These are phyloP conservation scores for Arthrobotrys iridis DNA, from an alignment of 2,329 filamentous ascomycete species.

Conservation along the genomic window DNA sequence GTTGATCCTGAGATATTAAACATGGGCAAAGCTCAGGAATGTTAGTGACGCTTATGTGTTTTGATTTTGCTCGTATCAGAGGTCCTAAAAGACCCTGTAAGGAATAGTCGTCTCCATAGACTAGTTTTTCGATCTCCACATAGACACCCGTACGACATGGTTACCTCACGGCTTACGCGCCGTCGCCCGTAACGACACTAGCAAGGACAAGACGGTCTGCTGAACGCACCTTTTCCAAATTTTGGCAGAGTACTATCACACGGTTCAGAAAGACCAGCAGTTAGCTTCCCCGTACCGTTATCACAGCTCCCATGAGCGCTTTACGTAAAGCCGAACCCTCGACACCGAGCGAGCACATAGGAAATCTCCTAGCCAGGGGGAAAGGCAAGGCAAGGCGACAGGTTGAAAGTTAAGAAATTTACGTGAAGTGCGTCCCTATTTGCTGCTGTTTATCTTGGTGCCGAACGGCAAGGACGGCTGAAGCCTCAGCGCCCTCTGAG, in stretches of 20 bases:
- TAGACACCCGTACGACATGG: neutral
- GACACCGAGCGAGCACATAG: slow-evolving; percentile 11
- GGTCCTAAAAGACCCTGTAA: slow-evolving; percentile 9
- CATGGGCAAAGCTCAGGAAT: slow-evolving; percentile 20
- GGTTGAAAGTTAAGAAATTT: neutral
- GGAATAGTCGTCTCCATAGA: slow-evolving; percentile 15
- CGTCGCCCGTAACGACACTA: slow-evolving; percentile 2
- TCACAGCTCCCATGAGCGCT: slow-evolving; percentile 17
- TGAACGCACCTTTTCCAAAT: slow-evolving; percentile 49
- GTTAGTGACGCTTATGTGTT: slow-evolving; percentile 17
- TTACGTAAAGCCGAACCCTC: slow-evolving; percentile 40
- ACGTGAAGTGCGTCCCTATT: slow-evolving; percentile 5
- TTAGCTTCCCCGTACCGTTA: slow-evolving; percentile 26
- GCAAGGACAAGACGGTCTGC: neutral
- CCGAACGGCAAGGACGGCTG: slow-evolving; percentile 53
- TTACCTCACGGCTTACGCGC: neutral
- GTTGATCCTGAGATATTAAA: slow-evolving; percentile 44
- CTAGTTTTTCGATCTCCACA: neutral
- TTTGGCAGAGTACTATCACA: slow-evolving; percentile 52
- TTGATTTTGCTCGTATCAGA: slow-evolving; percentile 2
- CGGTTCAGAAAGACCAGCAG: slow-evolving; percentile 4
- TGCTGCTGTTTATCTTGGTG: neutral
- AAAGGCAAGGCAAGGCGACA: neutral
- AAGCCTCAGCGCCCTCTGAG: slow-evolving; percentile 49
- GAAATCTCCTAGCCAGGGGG: slow-evolving; percentile 24